A percentile compares a stretch with the other conserved stretches of the same genome.
Evolutionary conservation across 202 grass and related monocot species (phyloP).

Genomic region (Schoenoplectus tabernaemontani): DNA sequence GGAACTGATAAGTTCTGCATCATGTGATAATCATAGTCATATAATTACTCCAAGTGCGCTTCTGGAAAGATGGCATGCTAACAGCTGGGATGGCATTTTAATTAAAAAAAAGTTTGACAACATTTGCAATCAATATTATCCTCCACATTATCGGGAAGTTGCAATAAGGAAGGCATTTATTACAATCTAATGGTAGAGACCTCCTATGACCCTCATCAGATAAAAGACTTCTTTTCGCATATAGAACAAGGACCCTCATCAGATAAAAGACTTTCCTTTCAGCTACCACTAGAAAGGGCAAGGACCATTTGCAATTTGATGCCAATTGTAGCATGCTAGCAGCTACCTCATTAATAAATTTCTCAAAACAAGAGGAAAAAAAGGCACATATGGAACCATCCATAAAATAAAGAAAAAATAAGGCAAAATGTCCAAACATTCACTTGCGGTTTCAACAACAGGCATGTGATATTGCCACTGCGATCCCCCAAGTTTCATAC

Average conservation of each 20-base stretch:
- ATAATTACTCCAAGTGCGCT: neutral
- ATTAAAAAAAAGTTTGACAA: neutral
- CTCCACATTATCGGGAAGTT: neutral
- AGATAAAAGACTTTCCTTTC: too few species aligned
- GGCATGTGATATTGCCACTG: neutral
- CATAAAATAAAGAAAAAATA: neutral
- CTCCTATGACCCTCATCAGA: neutral
- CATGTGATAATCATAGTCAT: constrained; percentile 1
- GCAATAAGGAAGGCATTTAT: neutral
- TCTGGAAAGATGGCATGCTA: neutral
- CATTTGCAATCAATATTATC: neutral
- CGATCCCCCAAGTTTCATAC: neutral
- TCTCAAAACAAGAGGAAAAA: neutral
- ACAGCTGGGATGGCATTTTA: neutral
- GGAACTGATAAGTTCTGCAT: constrained; percentile 77
- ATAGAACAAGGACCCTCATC: too few species aligned
- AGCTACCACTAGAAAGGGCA: neutral
- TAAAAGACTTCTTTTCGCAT: neutral
- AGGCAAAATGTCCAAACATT: neutral
- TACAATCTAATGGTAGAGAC: neutral
- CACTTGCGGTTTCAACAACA: neutral
- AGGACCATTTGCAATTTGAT: neutral
- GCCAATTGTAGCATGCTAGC: neutral
- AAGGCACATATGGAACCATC: neutral
- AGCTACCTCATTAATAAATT: neutral